A percentile compares a stretch with the other conserved stretches of the same genome.
Conservation (phyloP, 768 basidiomycete species). For the Lactifluus volemus region DNA sequence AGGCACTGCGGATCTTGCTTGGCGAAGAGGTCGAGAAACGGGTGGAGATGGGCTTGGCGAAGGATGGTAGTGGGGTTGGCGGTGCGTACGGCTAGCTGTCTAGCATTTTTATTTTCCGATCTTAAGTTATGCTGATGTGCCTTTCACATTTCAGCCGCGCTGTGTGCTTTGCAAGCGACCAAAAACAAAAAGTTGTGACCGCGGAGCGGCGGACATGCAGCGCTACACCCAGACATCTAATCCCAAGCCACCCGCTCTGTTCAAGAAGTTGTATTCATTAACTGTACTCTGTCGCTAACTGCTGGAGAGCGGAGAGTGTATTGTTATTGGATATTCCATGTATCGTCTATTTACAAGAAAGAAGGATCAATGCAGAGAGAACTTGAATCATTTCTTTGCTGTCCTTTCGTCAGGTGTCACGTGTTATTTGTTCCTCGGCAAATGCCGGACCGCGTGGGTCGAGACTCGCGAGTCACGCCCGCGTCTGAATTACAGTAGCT, state of each 20-base stretch:
- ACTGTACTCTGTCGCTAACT: background rate
- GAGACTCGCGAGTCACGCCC: too few species aligned
- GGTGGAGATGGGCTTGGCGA: slow-evolving; percentile 85
- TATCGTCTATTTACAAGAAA: background rate
- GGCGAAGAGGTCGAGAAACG: slow-evolving; percentile 73
- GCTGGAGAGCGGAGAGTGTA: background rate
- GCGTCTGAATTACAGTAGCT: too few species aligned
- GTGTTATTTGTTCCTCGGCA: too few species aligned
- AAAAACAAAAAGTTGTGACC: slow-evolving; percentile 34
- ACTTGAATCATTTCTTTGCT: background rate
- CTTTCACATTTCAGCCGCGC: slow-evolving; percentile 48
- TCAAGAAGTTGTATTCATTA: background rate
- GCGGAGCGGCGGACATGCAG: background rate
- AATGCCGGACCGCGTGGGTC: too few species aligned
- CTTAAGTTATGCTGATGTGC: slow-evolving; percentile 2
- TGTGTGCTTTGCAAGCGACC: slow-evolving; percentile 77
- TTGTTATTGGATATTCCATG: background rate
- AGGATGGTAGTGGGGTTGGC: slow-evolving; percentile 96
- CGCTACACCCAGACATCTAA: background rate
- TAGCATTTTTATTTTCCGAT: background rate
- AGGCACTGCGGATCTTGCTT: slow-evolving; percentile 64
- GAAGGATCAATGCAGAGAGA: background rate
- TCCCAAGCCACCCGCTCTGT: background rate
- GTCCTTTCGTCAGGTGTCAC: too few species aligned
- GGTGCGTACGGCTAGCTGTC: slow-evolving; percentile 45